Evolutionary conservation across 2,329 filamentous ascomycete species (phyloP).

Genomic region (Verticillium nubilum): DNA sequence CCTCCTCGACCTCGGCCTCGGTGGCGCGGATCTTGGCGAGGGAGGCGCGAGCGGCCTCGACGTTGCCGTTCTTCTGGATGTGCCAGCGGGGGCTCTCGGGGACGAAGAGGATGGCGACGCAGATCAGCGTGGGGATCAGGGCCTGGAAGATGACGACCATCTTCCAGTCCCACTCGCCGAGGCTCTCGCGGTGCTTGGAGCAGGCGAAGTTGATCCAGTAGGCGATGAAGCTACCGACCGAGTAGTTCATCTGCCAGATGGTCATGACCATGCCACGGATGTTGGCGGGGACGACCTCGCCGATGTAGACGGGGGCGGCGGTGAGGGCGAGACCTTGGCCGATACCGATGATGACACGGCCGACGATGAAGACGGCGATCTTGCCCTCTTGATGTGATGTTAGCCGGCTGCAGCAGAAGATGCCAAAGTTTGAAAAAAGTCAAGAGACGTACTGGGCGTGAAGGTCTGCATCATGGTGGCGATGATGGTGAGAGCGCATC

Average conservation of each 20-base stretch:
- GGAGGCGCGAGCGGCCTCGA: conserved; percentile 54
- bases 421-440: background rate
- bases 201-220: conserved; percentile 58
- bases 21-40: conserved; percentile 58
- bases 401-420: background rate
- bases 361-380: conserved; percentile 62
- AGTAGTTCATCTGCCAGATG: conserved; percentile 63
- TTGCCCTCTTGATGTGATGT: conserved; percentile 29
- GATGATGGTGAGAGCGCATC: conserved; percentile 59
- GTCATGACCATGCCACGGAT: conserved; percentile 58
- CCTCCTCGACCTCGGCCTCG: conserved; percentile 61
- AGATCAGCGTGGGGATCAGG: conserved; percentile 58
- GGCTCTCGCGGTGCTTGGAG: conserved; percentile 43
- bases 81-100: conserved; percentile 66
- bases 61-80: conserved; percentile 53
- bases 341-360: conserved; percentile 63
- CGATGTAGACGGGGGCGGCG: conserved; percentile 12
- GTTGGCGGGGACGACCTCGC: conserved; percentile 11
- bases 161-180: conserved; percentile 70
- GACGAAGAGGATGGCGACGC: conserved; percentile 57
- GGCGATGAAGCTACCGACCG: conserved; percentile 49
- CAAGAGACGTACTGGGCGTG: conserved; percentile 32
- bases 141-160: conserved; percentile 70
- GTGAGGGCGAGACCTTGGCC: conserved; percentile 58
- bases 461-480: conserved; percentile 67